Evolutionary conservation across 2,329 filamentous ascomycete genomes (phyloP).

Genomic region (Orbilia brochopaga): DNA sequence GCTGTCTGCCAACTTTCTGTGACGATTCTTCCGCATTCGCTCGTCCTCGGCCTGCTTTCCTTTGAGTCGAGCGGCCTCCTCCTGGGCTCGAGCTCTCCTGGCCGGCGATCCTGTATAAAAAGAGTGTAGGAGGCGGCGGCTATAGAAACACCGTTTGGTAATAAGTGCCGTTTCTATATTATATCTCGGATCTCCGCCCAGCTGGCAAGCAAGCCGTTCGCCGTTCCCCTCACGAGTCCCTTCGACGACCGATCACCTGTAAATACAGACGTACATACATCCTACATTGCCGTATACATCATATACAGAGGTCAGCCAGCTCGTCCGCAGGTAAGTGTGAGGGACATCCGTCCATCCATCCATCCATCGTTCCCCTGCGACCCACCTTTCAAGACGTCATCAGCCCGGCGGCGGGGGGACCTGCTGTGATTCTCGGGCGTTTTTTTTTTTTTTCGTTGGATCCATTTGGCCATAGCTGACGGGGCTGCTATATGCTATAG

Average conservation of each 20-base stretch:
- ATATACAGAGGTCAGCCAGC: not conserved
- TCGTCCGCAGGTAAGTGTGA: not conserved
- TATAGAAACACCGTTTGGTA: not conserved
- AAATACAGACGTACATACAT: no score
- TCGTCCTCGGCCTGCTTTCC: conserved; percentile 18
- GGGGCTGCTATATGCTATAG: no score
- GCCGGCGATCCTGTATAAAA: no score
- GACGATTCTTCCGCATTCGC: conserved; percentile 48
- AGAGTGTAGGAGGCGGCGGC: no score
- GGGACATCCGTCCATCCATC: not conserved
- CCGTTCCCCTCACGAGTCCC: no score
- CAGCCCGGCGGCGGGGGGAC: not conserved
- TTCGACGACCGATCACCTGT: no score
- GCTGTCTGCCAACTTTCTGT: conserved; percentile 36
- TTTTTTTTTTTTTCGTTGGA: no score
- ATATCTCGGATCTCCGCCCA: not conserved
- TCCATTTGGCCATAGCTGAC: conserved; percentile 18
- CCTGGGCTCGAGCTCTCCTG: no score
- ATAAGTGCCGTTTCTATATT: not conserved
- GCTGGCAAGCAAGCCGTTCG: no score
- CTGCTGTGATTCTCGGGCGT: conserved; percentile 25
- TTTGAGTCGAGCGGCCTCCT: not conserved
- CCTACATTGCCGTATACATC: no score
- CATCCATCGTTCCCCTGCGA: conserved; percentile 6
- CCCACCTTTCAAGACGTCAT: conserved; percentile 16